Base-by-base conservation (phyloP, 495 filamentous ascomycete species). In the Penicillium macrosclerotiorum region DNA sequence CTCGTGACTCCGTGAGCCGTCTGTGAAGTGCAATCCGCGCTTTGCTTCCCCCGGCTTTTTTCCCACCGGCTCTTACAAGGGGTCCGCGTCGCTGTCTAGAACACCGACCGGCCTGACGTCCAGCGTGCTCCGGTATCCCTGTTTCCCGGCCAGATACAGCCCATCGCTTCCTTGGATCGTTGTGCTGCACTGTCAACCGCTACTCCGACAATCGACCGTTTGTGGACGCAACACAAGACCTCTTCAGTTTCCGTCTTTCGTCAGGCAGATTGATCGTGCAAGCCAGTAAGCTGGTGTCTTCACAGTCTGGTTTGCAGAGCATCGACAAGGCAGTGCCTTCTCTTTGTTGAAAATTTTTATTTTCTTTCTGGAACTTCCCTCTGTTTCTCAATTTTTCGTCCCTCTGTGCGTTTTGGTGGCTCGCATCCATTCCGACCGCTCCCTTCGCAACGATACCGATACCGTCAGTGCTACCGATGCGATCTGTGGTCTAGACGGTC, bases 401-500 rank as follows among this genome's bases (percentile, higher is more conserved):
- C 24, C 20, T 45, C 37, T 33, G 50, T 47, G 50, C 24, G 33
- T 44, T 37, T 36, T 23, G n/a, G 16, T 25, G 30, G 32, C 45
- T 30, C 13, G 40, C 30, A 47, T 8, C 12, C 25, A 14, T 42
- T 51, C 24, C 43, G 45, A 47, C 44, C 36, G 26, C 23, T 32
- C 16, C 22, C 19, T 39, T n/a, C 30, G 42, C 7, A 18, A 24
- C 6, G 13, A 12, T 19, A 36, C 16, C 26, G 37, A 45, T 17
- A 14, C 39, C 35, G 37, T 46, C 45, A 9, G 25, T 32, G 27
- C 42, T 49, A 57, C 47, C 47, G 40, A 67, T 68, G 67, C 65
- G 52, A 64, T 61, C 50, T 35, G 63, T 49, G 59, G 46, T 57
- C 39, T 63, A 67, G 45, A 56, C 47, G 33, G 27, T 42, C 38